Percentiles rank a stretch among this genome's conserved stretches.
Conservation (phyloP, 805 yeast genomes). For the Wickerhamiella lipophila region DNA sequence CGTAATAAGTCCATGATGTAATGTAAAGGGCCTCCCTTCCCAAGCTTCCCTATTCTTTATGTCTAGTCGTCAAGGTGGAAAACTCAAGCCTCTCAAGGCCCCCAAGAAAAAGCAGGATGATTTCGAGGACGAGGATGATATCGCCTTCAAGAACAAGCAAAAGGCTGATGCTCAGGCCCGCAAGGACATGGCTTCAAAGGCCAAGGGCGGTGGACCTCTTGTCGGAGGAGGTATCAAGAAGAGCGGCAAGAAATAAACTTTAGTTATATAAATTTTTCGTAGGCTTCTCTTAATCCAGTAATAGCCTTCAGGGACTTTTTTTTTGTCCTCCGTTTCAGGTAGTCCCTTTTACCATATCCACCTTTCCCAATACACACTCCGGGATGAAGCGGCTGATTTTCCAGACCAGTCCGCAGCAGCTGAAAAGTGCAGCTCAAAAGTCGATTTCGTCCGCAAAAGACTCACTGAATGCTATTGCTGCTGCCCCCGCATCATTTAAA, state of each 20-base stretch:
- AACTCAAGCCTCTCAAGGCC: conserved; percentile 75
- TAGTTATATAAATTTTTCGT: no score
- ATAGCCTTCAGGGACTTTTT: no score
- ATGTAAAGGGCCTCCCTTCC: not conserved
- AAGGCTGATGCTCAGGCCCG: conserved; percentile 89
- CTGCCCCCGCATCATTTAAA: conserved; percentile 8
- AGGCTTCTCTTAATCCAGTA: no score
- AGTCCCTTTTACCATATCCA: no score
- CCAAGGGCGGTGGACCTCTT: conserved; percentile 81
- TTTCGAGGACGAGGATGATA: conserved; percentile 65
- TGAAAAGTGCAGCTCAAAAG: not conserved
- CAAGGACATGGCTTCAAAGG: conserved; percentile 79
- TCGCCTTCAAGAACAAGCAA: conserved; percentile 85
- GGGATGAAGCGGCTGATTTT: conserved; percentile 6
- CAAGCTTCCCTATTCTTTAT: conserved; percentile 28
- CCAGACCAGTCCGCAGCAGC: conserved; percentile 3
- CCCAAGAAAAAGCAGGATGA: conserved; percentile 73
- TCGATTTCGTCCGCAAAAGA: not conserved
- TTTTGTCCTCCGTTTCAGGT: not conserved
- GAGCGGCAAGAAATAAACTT: conserved; percentile 28
- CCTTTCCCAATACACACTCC: not conserved
- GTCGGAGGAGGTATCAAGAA: conserved; percentile 94
- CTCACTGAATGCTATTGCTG: conserved; percentile 1
- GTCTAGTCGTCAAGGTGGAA: conserved; percentile 98
- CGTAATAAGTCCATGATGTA: conserved; percentile 13